phyloP scores from a whole-genome alignment of 2,329 filamentous ascomycete genomes.

The Pseudopithomyces maydicus region DNA sequence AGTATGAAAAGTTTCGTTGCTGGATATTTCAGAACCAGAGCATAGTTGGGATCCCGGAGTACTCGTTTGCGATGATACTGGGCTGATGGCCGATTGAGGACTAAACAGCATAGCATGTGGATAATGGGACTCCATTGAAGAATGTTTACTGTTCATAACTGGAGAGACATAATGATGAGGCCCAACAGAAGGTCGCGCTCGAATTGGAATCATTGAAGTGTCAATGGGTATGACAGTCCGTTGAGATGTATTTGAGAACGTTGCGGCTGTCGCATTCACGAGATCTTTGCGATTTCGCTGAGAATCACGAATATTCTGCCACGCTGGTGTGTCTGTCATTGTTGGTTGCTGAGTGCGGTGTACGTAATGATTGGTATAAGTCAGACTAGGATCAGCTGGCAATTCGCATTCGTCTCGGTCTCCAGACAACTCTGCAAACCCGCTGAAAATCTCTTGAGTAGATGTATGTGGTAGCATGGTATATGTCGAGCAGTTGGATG shows the following conservation, averaged over 20 bases:
- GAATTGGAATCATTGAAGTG: background rate
- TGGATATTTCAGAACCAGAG: background rate
- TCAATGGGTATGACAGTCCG: background rate
- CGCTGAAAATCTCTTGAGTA: background rate
- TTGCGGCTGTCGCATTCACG: background rate
- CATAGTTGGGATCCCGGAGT: background rate
- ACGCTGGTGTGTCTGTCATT: background rate
- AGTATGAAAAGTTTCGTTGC: background rate
- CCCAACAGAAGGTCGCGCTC: background rate
- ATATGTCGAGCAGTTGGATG: background rate
- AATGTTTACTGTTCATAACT: background rate
- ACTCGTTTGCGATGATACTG: background rate
- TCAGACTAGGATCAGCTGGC: background rate
- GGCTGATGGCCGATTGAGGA: background rate
- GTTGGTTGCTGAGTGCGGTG: background rate
- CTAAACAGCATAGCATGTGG: background rate
- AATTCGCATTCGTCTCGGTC: background rate
- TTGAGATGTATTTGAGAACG: background rate
- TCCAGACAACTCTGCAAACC: background rate
- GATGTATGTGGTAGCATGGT: background rate
- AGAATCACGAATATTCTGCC: background rate
- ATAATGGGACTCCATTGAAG: background rate
- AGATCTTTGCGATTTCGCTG: background rate
- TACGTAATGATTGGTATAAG: background rate
- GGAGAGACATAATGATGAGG: background rate